These are phyloP conservation scores for Podaxis rugospora DNA, from an alignment of 768 basidiomycete genomes.

Conservation along the genomic window DNA sequence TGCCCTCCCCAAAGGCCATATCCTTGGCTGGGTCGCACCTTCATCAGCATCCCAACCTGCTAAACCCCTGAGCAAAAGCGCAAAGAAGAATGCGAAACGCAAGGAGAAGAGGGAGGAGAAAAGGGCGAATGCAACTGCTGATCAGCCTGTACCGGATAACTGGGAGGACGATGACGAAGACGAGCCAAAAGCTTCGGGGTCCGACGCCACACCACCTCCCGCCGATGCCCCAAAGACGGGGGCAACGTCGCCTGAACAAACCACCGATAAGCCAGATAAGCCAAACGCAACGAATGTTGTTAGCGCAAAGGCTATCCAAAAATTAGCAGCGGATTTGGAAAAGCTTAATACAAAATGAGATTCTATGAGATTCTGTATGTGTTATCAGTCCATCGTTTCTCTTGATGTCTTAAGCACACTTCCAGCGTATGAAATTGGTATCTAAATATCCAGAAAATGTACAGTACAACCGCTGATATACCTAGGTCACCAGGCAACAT, in stretches of 20 bases:
- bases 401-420: slow-evolving; percentile 10
- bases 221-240: slow-evolving; percentile 16
- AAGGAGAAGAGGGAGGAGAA: slow-evolving; percentile 64
- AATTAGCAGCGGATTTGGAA: slow-evolving; percentile 46
- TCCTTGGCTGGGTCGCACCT: slow-evolving; percentile 76
- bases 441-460: slow-evolving; percentile 3
- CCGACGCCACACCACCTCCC: slow-evolving; percentile 18
- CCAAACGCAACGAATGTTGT: slow-evolving; percentile 13
- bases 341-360: slow-evolving; percentile 53
- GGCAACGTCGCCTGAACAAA: slow-evolving; percentile 2
- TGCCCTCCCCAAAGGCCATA: slow-evolving; percentile 70
- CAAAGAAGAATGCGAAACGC: slow-evolving; percentile 76
- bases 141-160: slow-evolving; percentile 59
- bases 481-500: background rate
- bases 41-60: slow-evolving; percentile 31
- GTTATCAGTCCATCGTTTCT: slow-evolving; percentile 20
- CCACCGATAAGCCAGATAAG: slow-evolving; percentile 7
- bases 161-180: slow-evolving; percentile 76
- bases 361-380: slow-evolving; percentile 27
- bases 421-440: slow-evolving; percentile 2
- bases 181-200: slow-evolving; percentile 21
- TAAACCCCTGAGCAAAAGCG: slow-evolving; percentile 71
- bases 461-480: slow-evolving; percentile 10
- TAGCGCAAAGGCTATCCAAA: slow-evolving; percentile 17
- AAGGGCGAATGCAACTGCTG: slow-evolving; percentile 22